Evolutionary conservation across 129 eudicot species (phyloP), one percentile per base, ranked within the genome.

Genomic region (Flaveria linearis): DNA sequence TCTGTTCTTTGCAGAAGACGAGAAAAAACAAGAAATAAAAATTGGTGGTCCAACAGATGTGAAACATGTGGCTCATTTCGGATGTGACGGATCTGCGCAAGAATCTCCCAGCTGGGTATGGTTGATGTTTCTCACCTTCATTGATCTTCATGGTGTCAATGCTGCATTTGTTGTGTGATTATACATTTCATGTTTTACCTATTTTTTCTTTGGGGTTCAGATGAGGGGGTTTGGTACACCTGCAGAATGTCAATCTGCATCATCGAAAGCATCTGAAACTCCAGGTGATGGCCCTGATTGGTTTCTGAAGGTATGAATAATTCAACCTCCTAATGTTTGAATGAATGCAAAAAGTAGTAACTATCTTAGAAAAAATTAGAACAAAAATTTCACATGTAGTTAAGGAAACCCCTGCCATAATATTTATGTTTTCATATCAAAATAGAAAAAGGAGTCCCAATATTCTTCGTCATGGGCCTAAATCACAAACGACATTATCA

Each of bases 1-100:
- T 69, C 15, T 72, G 43, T 8, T 45, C 14, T 12, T 23, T 69
- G 72, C 80, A 82, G 90, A 83, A 1, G 85, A 80, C 9, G 85
- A 87, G 12, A 76, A 78, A 64, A 80, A 84, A 66, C 75, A 68
- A 62, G 94, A 88, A 80, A 78, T 88, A 68, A 72, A 86, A 76
- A 88, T 88, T 50, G 94, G 94, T 58, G 74, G 53, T 26, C 94
- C 94, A 1, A 88, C 94, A 57, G 94, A 88, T 52, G 94, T 88
- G 46, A 88, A 84, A 43, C 94, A 88, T 76, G 88, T 86, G 61
- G 94, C 91, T 46, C 94, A 86, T 60, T 69, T 86, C 17, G 94
- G 94, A 82, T 79, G 74, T 80, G 94, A 88, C 74, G 94, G 88
- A 55, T 70, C 88, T 13, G 43, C 88, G 5, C 57, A 75, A 3